Conservation (phyloP, 2,329 filamentous ascomycete genomes). For the Diaporthe sp. region DNA sequence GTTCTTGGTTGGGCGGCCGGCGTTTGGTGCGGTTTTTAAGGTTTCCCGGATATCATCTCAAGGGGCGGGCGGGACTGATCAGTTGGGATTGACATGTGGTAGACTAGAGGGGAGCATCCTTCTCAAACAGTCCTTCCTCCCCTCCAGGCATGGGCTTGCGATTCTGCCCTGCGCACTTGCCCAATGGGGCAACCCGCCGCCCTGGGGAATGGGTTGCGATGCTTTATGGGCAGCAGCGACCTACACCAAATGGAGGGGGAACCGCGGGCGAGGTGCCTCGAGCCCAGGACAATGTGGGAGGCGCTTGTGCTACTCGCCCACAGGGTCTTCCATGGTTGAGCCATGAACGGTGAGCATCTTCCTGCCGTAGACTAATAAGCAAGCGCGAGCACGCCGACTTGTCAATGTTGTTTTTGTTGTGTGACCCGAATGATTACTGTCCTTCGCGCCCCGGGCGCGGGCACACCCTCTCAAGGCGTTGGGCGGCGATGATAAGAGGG, state of each 20-base stretch:
- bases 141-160: slow-evolving; percentile 8
- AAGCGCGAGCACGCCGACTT: not conserved
- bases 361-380: not conserved
- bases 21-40: not conserved
- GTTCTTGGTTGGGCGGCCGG: slow-evolving; percentile 18
- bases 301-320: slow-evolving; percentile 1
- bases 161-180: not conserved
- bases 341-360: slow-evolving; percentile 16
- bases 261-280: not conserved
- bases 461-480: not conserved
- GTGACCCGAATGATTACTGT: not conserved
- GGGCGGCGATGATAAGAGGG: not conserved
- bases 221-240: not conserved
- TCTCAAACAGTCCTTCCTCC: not conserved
- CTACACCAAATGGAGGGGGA: not conserved
- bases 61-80: slow-evolving; percentile 1
- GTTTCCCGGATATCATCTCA: slow-evolving; percentile 26
- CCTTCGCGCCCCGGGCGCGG: not conserved
- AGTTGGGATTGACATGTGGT: slow-evolving; percentile 28
- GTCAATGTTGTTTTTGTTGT: slow-evolving; percentile 19
- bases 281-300: not conserved
- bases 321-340: slow-evolving; percentile 13
- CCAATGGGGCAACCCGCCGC: slow-evolving; percentile 13
- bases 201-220: not conserved
- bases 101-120: too few relatives aligned